Evolutionary conservation across 2,329 filamentous ascomycete species (phyloP).

Genomic region (Fusarium redolens): DNA sequence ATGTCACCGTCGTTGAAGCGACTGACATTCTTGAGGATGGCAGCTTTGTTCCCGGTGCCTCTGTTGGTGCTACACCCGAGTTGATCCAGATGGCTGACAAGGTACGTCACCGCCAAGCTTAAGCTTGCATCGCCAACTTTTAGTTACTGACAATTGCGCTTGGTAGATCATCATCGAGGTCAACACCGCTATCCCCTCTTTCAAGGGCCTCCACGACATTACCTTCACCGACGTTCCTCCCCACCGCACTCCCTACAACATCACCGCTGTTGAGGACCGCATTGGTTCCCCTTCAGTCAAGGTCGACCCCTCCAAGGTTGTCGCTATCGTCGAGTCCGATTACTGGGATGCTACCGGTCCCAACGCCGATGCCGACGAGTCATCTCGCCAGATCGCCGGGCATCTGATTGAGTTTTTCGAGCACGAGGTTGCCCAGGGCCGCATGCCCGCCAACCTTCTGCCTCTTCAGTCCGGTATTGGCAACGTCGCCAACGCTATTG

Average conservation of each 20-base stretch:
- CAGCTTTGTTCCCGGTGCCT: slow-evolving; percentile 87
- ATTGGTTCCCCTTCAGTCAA: slow-evolving; percentile 87
- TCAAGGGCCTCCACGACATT: slow-evolving; percentile 91
- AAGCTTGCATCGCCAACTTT: background rate
- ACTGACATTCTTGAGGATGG: slow-evolving; percentile 89
- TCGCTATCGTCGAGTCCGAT: slow-evolving; percentile 86
- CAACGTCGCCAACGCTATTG: slow-evolving; percentile 92
- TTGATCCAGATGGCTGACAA: slow-evolving; percentile 92
- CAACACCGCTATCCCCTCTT: slow-evolving; percentile 86
- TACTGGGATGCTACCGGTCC: slow-evolving; percentile 81
- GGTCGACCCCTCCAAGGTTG: slow-evolving; percentile 84
- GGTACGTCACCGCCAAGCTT: slow-evolving; percentile 50
- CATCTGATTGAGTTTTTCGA: slow-evolving; percentile 87
- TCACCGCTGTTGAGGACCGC: slow-evolving; percentile 86
- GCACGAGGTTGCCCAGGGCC: slow-evolving; percentile 83
- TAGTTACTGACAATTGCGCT: slow-evolving; percentile 14
- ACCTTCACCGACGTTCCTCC: slow-evolving; percentile 89
- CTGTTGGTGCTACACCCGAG: slow-evolving; percentile 86
- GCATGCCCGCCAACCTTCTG: slow-evolving; percentile 80
- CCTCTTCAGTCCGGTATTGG: slow-evolving; percentile 90
- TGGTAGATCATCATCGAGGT: slow-evolving; percentile 84
- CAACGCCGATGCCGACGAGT: slow-evolving; percentile 81
- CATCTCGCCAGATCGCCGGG: slow-evolving; percentile 76
- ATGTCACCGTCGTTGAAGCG: slow-evolving; percentile 87
- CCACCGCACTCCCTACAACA: slow-evolving; percentile 82